Conservation (phyloP, 2,329 filamentous ascomycete genomes). For the Elsinoe perseae region DNA sequence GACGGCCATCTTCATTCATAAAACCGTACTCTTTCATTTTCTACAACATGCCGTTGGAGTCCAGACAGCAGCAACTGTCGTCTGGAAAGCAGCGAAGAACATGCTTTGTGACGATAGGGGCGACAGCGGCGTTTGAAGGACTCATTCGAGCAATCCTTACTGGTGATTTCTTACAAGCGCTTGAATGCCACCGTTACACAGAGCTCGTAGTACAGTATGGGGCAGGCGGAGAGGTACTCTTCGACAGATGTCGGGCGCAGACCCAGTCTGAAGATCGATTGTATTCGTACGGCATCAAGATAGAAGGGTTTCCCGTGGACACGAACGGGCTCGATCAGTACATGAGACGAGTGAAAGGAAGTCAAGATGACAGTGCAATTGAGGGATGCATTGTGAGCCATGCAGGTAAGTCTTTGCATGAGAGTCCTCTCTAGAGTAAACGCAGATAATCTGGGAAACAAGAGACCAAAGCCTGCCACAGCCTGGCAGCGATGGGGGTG, state of each 20-base stretch:
- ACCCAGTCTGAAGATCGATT: slow-evolving; percentile 20
- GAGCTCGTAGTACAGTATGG: slow-evolving; percentile 76
- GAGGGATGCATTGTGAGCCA: slow-evolving; percentile 79
- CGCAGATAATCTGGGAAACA: too few species aligned
- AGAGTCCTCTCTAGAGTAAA: too few species aligned
- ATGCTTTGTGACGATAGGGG: slow-evolving; percentile 86
- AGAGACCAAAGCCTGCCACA: too few species aligned
- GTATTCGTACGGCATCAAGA: slow-evolving; percentile 31
- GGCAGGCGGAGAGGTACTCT: slow-evolving; percentile 51
- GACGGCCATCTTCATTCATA: too few species aligned
- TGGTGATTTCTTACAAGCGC: slow-evolving; percentile 53
- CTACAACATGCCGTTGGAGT: too few species aligned
- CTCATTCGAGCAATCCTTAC: slow-evolving; percentile 61
- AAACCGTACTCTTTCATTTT: neutral
- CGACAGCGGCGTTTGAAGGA: slow-evolving; percentile 72
- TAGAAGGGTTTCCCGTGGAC: slow-evolving; percentile 62
- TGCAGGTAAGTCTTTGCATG: slow-evolving; percentile 57
- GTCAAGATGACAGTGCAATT: slow-evolving; percentile 30
- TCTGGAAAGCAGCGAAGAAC: neutral
- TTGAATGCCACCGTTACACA: slow-evolving; percentile 57
- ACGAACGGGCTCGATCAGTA: slow-evolving; percentile 49
- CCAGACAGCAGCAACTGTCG: neutral
- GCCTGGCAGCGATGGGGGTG: too few species aligned
- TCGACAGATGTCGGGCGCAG: slow-evolving; percentile 30
- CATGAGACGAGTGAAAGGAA: slow-evolving; percentile 48